Percentiles rank a stretch among this genome's conserved stretches.
phyloP scores from a whole-genome alignment of 495 filamentous ascomycete genomes.

The Aspergillus funiculosus region DNA sequence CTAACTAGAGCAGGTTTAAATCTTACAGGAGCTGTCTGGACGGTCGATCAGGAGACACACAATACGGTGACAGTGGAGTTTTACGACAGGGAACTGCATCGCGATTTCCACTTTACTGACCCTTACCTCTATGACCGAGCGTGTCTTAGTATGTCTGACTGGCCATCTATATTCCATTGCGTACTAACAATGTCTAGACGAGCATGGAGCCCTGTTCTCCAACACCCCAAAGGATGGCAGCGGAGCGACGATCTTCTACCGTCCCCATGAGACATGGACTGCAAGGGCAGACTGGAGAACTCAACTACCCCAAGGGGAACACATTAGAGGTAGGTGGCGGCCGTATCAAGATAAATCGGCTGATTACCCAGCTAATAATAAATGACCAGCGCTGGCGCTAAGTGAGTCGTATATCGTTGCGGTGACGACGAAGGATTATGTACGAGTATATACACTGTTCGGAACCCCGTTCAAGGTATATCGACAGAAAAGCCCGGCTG shows the following conservation, averaged over 20 bases:
- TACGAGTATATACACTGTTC: slow-evolving; percentile 87
- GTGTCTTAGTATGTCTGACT: slow-evolving; percentile 57
- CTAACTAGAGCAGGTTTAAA: slow-evolving; percentile 57
- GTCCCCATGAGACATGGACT: slow-evolving; percentile 96
- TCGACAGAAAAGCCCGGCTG: slow-evolving; percentile 84
- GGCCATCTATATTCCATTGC: slow-evolving; percentile 3
- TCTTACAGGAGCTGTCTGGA: slow-evolving; percentile 92
- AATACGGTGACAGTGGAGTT: slow-evolving; percentile 97
- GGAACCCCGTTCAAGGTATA: slow-evolving; percentile 85
- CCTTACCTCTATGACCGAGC: slow-evolving; percentile 93
- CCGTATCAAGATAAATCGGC: not conserved
- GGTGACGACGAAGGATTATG: slow-evolving; percentile 76
- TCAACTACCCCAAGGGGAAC: slow-evolving; percentile 71
- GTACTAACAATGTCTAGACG: slow-evolving; percentile 49
- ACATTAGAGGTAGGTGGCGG: slow-evolving; percentile 49
- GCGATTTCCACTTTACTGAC: slow-evolving; percentile 94
- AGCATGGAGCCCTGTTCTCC: slow-evolving; percentile 81
- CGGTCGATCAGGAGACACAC: slow-evolving; percentile 89
- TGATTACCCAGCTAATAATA: not conserved
- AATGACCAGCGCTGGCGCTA: slow-evolving; percentile 67
- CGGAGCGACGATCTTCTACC: slow-evolving; percentile 85
- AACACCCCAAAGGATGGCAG: slow-evolving; percentile 63
- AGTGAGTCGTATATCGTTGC: slow-evolving; percentile 87
- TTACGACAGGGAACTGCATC: slow-evolving; percentile 84
- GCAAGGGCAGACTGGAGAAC: slow-evolving; percentile 86